Evolutionary conservation across 129 eudicot genomes (phyloP).

Genomic region (Tagetes erecta): DNA sequence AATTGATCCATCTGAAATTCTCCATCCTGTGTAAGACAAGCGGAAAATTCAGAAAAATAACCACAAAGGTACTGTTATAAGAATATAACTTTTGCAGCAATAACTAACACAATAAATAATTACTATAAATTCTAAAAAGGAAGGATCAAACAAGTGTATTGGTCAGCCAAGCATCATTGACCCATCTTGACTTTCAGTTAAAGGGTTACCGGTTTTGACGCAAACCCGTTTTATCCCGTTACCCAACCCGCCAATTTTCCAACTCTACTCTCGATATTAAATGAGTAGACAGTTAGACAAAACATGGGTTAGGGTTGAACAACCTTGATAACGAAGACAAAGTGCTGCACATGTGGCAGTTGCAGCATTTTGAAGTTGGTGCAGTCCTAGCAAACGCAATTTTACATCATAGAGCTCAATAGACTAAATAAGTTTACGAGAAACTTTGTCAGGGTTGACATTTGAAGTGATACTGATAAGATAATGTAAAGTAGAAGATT

Average conservation of each 20-base stretch:
- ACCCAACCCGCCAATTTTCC: slow-evolving; percentile 7
- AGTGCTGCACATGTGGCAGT: slow-evolving; percentile 96
- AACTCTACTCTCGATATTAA: neutral
- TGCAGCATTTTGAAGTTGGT: slow-evolving; percentile 94
- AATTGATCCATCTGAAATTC: slow-evolving; percentile 61
- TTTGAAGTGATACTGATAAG: slow-evolving; percentile 7
- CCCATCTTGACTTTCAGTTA: neutral
- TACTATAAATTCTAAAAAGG: too few species aligned
- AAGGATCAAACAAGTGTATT: neutral
- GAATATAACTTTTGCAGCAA: neutral
- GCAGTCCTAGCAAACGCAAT: slow-evolving; percentile 72
- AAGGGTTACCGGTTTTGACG: neutral
- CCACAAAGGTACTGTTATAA: neutral
- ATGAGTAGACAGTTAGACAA: slow-evolving; percentile 5
- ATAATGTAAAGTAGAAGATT: neutral
- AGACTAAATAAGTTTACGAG: slow-evolving; percentile 47
- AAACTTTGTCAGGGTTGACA: neutral
- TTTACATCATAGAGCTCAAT: slow-evolving; percentile 67
- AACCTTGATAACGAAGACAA: slow-evolving; percentile 89
- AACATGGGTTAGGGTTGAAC: neutral
- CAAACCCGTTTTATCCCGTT: neutral
- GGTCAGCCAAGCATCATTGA: neutral
- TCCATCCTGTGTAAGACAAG: slow-evolving; percentile 76
- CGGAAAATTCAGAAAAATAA: slow-evolving; percentile 8
- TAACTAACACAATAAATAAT: neutral